Evolutionary conservation across 805 yeast genomes (phyloP).

Genomic region (Starmerella kuoi): DNA sequence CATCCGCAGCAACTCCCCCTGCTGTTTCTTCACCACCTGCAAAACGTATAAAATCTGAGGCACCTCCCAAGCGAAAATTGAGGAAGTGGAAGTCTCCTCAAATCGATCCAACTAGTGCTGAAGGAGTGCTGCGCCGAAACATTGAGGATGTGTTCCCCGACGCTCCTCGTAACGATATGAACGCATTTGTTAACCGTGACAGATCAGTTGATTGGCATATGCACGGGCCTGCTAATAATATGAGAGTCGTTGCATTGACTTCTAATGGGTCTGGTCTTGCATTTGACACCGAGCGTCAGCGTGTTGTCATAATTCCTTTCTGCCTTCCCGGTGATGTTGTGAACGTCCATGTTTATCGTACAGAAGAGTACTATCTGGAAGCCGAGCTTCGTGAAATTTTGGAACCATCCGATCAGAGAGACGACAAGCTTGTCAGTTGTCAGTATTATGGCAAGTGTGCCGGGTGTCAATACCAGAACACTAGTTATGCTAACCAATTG

Average conservation of each 20-base stretch:
- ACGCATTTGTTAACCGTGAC: constrained; percentile 41
- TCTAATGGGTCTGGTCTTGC: constrained; percentile 88
- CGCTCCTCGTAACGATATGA: constrained; percentile 44
- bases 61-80: background rate
- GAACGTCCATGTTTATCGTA: constrained; percentile 56
- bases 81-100: constrained; percentile 47
- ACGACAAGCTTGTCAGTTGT: constrained; percentile 56
- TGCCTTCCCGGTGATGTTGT: constrained; percentile 78
- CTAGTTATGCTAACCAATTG: constrained; percentile 62
- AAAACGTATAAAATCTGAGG: constrained; percentile 5
- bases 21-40: constrained; percentile 2
- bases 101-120: constrained; percentile 64
- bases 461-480: constrained; percentile 86
- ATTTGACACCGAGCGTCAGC: constrained; percentile 40
- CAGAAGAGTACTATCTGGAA: constrained; percentile 63
- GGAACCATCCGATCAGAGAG: constrained; percentile 35
- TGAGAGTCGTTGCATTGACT: constrained; percentile 44
- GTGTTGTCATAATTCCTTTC: constrained; percentile 74
- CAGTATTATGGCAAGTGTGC: constrained; percentile 84
- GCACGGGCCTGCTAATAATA: constrained; percentile 49
- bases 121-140: constrained; percentile 67
- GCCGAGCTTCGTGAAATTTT: constrained; percentile 53
- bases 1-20: background rate
- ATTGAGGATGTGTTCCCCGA: constrained; percentile 43
- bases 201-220: constrained; percentile 33